Evolutionary conservation across 2,329 filamentous ascomycete species (phyloP), one percentile per base, ranked within the genome.

Genomic region (Claviceps africana): DNA sequence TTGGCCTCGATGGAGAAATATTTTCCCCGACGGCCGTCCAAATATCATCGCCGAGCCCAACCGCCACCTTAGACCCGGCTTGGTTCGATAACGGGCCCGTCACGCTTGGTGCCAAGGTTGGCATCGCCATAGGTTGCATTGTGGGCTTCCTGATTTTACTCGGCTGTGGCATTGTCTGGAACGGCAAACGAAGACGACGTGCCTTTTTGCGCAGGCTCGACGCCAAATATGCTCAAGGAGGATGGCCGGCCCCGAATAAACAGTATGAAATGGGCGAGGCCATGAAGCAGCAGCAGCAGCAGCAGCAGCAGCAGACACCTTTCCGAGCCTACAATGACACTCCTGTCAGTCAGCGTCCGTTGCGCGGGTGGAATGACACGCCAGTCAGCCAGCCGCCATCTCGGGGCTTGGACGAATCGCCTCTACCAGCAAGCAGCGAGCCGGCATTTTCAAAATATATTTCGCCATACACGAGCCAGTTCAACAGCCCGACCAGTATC

Each of bases 401-500:
- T 10, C 66, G 60, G 35, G 68, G 71, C 31, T 81, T 77, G 76
- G 73, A 75, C 25, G 74, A 77, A 56, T 79, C 73, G 28, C 79
- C 72, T 0, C 57, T 72, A 53, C 76, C 72, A 46, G 68, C 67
- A 2, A 62, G 61, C 44, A 68, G 69, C 1, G 70, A 73, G 46
- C 65, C 0, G 3, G 8, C 42, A 8, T 71, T 68, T 56, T 65
- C 69, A 1, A 71, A 69, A 7, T 79, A 81, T 64, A 73, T 80
- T 56, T 81, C 77, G 3, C 79, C 80, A 0, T 83, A 82, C 60
- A 72, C 70, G 21, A 80, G 77, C 42, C 76, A 79, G 54, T 82
- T 74, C 64, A 78, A 70, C 62, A 81, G 77, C 58, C 79, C 79
- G 0, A 69, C 78, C 54, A 76, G 70, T 51, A 72, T 66, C 0